Percentiles rank a stretch among this genome's conserved stretches.
Evolutionary conservation across 495 filamentous ascomycete genomes (phyloP).

Genomic region (Xeromyces bisporus): DNA sequence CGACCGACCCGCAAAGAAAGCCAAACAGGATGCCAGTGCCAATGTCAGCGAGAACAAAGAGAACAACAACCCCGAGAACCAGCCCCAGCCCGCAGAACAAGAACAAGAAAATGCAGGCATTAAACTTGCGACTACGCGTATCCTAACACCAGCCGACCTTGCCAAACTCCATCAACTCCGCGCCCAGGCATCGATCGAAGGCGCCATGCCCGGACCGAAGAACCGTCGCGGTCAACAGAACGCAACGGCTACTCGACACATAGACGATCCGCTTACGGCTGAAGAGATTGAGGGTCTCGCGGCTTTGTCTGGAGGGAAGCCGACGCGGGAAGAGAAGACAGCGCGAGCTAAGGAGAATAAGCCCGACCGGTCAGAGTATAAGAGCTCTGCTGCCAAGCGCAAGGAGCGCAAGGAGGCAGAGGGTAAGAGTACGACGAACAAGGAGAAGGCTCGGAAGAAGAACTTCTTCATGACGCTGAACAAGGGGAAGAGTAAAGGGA

Average conservation of each 20-base stretch:
- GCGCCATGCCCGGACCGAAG: constrained; percentile 31
- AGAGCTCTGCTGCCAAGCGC: constrained; percentile 60
- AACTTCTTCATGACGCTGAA: constrained; percentile 96
- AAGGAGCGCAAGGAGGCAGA: constrained; percentile 71
- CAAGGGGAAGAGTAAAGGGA: constrained; percentile 84
- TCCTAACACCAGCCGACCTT: constrained; percentile 83
- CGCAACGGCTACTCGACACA: constrained; percentile 38
- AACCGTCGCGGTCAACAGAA: constrained; percentile 22
- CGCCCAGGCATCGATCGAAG: constrained; percentile 49
- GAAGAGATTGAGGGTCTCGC: constrained; percentile 64
- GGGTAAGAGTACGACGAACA: constrained; percentile 92
- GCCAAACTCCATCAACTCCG: constrained; percentile 82
- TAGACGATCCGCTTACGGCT: constrained; percentile 71
- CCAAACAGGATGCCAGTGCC: constrained; percentile 17
- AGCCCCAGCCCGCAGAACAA: constrained; percentile 2
- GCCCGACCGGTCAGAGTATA: constrained; percentile 54
- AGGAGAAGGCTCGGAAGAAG: constrained; percentile 91
- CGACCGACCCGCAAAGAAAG: constrained; percentile 46
- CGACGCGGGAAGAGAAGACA: constrained; percentile 65
- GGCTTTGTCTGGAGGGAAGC: constrained; percentile 51
- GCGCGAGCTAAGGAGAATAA: constrained; percentile 63
- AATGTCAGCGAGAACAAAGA: constrained; percentile 9
- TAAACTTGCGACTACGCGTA: constrained; percentile 69
- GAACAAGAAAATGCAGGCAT: constrained; percentile 13
- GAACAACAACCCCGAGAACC: constrained; percentile 10